phyloP scores from a whole-genome alignment of 2,329 filamentous ascomycete species.

The Hypomyces rosellus region DNA sequence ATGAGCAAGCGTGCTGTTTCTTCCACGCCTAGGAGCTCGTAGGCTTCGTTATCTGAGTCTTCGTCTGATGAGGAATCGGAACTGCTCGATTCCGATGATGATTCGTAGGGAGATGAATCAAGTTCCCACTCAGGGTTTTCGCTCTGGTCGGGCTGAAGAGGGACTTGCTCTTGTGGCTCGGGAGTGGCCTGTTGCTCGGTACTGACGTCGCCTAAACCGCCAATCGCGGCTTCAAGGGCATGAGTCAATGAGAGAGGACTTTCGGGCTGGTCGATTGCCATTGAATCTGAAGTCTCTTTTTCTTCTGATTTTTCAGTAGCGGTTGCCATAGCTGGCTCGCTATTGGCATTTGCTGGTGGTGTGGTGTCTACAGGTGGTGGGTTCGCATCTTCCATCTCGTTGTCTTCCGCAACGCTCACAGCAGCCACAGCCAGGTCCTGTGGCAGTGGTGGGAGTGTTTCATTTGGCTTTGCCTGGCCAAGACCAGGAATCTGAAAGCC shows the following conservation, averaged over 20 bases:
- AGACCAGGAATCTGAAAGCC: slow-evolving; percentile 39
- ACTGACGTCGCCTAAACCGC: slow-evolving; percentile 25
- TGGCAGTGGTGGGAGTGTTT: slow-evolving; percentile 33
- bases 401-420: slow-evolving; percentile 16
- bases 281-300: slow-evolving; percentile 23
- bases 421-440: slow-evolving; percentile 27
- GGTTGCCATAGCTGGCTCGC: slow-evolving; percentile 2
- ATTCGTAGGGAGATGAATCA: slow-evolving; percentile 71
- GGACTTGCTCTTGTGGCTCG: slow-evolving; percentile 5
- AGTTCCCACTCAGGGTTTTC: slow-evolving; percentile 75
- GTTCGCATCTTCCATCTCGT: slow-evolving; percentile 16
- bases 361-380: slow-evolving; percentile 1
- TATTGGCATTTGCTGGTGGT: slow-evolving; percentile 3
- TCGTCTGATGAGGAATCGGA: slow-evolving; percentile 54
- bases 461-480: slow-evolving; percentile 37
- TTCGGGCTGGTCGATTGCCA: slow-evolving; percentile 31
- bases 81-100: slow-evolving; percentile 53
- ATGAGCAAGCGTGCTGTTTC: slow-evolving; percentile 82
- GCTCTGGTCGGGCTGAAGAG: slow-evolving; percentile 27
- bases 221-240: slow-evolving; percentile 39
- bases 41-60: slow-evolving; percentile 54
- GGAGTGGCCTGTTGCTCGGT: slow-evolving; percentile 3
- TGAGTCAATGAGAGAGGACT: slow-evolving; percentile 34
- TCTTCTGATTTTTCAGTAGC: slow-evolving; percentile 4
- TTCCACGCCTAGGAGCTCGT: slow-evolving; percentile 70